Evolutionary conservation across 352 stramenopile species (phyloP).

Genomic region (Globisporangium middletonii): DNA sequence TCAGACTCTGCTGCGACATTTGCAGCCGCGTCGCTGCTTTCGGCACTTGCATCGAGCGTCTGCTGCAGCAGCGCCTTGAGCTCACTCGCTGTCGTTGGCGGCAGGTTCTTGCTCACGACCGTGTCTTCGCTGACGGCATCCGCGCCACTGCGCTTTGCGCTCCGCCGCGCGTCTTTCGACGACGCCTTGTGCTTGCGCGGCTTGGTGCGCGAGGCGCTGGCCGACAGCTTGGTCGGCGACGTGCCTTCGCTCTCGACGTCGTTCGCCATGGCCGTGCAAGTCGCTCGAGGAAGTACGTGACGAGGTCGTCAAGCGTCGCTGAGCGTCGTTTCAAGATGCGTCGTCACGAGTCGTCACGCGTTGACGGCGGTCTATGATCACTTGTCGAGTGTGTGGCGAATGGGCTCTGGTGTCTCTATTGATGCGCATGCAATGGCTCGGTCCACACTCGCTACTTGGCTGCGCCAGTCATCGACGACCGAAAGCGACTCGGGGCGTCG

Average conservation of each 20-base stretch:
- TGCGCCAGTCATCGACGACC: slow-evolving; percentile 36
- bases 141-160: background rate
- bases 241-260: too few relatives aligned
- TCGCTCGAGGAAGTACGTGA: background rate
- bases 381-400: too few relatives aligned
- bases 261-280: too few relatives aligned
- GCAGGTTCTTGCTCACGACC: too few relatives aligned
- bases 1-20: slow-evolving; percentile 26
- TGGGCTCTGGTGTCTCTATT: background rate
- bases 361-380: too few relatives aligned
- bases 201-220: too few relatives aligned
- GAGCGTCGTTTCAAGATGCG: too few relatives aligned
- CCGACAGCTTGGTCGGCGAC: too few relatives aligned
- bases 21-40: slow-evolving; percentile 4
- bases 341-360: too few relatives aligned
- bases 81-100: slow-evolving; percentile 9
- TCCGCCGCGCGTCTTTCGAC: background rate
- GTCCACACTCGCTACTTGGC: background rate
- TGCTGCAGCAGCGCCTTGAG: slow-evolving; percentile 16
- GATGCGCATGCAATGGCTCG: background rate
- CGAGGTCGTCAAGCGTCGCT: background rate
- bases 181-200: too few relatives aligned
- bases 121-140: background rate
- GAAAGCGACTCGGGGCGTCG: slow-evolving; percentile 38
- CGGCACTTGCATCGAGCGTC: background rate